phyloP scores from a whole-genome alignment of 768 basidiomycete species.

The Mycena rosella region DNA sequence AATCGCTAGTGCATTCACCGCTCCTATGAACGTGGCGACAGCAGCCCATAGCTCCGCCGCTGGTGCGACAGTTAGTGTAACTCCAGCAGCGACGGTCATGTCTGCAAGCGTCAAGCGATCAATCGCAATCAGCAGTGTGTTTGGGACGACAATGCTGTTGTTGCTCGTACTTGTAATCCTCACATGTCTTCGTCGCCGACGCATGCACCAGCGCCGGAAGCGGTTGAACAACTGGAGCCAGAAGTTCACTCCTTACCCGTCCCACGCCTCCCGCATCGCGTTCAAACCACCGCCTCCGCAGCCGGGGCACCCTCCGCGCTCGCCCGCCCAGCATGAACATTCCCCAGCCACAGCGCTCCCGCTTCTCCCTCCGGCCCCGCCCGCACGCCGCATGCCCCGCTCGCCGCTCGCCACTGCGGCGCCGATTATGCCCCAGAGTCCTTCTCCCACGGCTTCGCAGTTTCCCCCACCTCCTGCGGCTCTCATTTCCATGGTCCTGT shows the following conservation, averaged over 20 bases:
- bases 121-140: neutral
- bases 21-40: slow-evolving; percentile 3
- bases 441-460: neutral
- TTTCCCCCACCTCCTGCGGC: slow-evolving; percentile 4
- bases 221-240: slow-evolving; percentile 7
- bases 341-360: neutral
- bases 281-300: neutral
- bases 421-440: slow-evolving; percentile 7
- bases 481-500: neutral
- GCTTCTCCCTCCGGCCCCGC: neutral
- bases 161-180: neutral
- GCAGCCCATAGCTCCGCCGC: neutral
- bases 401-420: slow-evolving; percentile 23
- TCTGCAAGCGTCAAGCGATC: slow-evolving; percentile 10
- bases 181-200: slow-evolving; percentile 11
- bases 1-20: neutral
- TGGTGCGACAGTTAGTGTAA: neutral
- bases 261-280: neutral
- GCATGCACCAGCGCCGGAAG: slow-evolving; percentile 4
- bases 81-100: neutral
- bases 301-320: neutral
- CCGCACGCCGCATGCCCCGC: slow-evolving; percentile 15
- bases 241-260: slow-evolving; percentile 7
- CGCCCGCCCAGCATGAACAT: neutral
- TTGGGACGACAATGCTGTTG: slow-evolving; percentile 7